These are phyloP conservation scores for Aspergillus sparsus DNA, from an alignment of 495 filamentous ascomycete genomes.

Conservation along the genomic window DNA sequence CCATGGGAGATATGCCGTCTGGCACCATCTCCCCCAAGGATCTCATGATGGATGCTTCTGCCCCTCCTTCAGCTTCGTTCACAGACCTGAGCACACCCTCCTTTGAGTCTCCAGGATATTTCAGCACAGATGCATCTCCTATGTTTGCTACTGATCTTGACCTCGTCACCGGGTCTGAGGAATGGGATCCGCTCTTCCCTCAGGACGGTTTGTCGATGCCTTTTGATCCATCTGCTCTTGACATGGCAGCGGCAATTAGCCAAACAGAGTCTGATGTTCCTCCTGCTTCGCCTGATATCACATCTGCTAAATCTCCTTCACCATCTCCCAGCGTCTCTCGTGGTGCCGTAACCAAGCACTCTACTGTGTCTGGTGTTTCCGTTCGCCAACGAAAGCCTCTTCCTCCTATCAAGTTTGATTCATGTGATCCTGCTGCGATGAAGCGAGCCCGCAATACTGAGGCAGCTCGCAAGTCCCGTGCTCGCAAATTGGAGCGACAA, in stretches of 20 bases:
- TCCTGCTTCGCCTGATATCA: conserved; percentile 40
- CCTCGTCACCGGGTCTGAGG: conserved; percentile 30
- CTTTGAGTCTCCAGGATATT: conserved; percentile 69
- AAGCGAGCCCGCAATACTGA: conserved; percentile 96
- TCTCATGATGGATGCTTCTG: conserved; percentile 72
- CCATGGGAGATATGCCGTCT: conserved; percentile 32
- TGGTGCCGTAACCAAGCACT: conserved; percentile 55
- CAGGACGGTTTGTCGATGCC: conserved; percentile 45
- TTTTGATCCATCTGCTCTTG: conserved; percentile 33
- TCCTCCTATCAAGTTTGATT: conserved; percentile 62
- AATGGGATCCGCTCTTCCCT: conserved; percentile 67
- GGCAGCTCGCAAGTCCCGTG: conserved; percentile 91
- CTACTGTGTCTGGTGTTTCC: conserved; percentile 68
- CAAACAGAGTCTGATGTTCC: conserved; percentile 37
- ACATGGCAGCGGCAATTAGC: conserved; percentile 33
- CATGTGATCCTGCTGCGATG: conserved; percentile 71
- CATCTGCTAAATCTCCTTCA: conserved; percentile 23
- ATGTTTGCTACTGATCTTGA: conserved; percentile 46
- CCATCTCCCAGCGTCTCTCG: conserved; percentile 47
- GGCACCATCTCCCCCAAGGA: conserved; percentile 87
- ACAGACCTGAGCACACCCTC: conserved; percentile 85
- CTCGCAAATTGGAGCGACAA: conserved; percentile 72
- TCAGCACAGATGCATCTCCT: conserved; percentile 75
- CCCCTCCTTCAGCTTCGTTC: conserved; percentile 79
- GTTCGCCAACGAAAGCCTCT: conserved; percentile 76